Base-by-base conservation (phyloP, 1,139 yeast species). In the Yamadazyma atlantica region DNA sequence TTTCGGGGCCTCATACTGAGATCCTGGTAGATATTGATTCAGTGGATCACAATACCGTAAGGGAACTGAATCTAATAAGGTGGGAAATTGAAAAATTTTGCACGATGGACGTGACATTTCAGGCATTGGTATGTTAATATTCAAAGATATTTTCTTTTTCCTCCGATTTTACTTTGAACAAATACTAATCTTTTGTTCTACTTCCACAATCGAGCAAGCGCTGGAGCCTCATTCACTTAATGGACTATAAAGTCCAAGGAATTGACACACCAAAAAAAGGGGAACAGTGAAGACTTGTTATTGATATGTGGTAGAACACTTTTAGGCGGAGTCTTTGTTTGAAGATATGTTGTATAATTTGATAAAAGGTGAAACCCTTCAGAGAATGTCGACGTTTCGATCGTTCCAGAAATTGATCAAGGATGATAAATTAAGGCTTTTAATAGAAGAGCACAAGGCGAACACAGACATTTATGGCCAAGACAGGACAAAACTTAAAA, bases 391-490 rank as follows among this genome's bases (percentile, higher is more conserved):
- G 26, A 55, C 60, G 32, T 54, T 55, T 34, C 46, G 54, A 24
- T 50, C 64, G 7, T 41, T 55, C 16, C 51, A 51, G 39, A 50
- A 49, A 35, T 47, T 58, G 13, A 43, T 54, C 24, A 55, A 56
- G 8, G 40, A 41, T 27, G 37, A 39, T 12, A 34, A 33, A 4
- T 12, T 37, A 5, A 17, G 23, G 1, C 14, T 42, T 10, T 34
- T 46, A 33, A 35, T 44, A 1, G 30, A 34, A 5, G 33, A 31
- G 10, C 49, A 48, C 31, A 34, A 36, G 10, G 35, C 62, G 5
- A 39, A 48, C 4, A 60, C 55, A 30, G 75, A 71, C 41, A 69
- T 71, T 4, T 69, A 58, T 46, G 67, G 69, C 22, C 72, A 70
- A 43, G 75, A 70, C 37, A 66, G 64, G 48, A 48, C 46, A 25